A percentile compares a stretch with the other conserved stretches of the same genome.
Evolutionary conservation across 139 green algal species (phyloP).

Genomic region (Picochlorum sp.): DNA sequence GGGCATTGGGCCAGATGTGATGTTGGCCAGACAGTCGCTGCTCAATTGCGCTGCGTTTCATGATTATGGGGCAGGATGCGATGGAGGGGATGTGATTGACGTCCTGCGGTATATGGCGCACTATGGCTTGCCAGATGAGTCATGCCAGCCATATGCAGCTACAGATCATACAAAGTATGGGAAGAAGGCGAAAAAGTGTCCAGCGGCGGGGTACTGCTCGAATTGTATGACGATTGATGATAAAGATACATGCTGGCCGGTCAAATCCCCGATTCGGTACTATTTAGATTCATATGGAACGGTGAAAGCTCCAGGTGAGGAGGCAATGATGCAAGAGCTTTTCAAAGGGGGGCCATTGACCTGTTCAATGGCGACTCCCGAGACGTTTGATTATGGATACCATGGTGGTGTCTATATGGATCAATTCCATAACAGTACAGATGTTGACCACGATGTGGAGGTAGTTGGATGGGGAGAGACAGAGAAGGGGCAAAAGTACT

Average conservation of each 20-base stretch:
- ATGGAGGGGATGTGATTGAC: slow-evolving; percentile 50
- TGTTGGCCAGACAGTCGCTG: slow-evolving; percentile 45
- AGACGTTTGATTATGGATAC: slow-evolving; percentile 46
- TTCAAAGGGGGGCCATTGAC: slow-evolving; percentile 31
- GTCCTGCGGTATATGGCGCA: slow-evolving; percentile 46
- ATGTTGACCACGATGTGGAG: slow-evolving; percentile 49
- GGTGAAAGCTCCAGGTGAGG: slow-evolving; percentile 13
- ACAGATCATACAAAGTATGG: slow-evolving; percentile 44
- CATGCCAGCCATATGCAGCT: slow-evolving; percentile 33
- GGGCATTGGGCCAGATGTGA: slow-evolving; percentile 38
- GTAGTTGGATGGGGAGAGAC: slow-evolving; percentile 46
- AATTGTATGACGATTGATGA: slow-evolving; percentile 49
- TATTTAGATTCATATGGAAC: slow-evolving; percentile 29
- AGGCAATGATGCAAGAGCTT: slow-evolving; percentile 41
- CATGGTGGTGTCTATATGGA: slow-evolving; percentile 24
- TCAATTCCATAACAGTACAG: slow-evolving; percentile 18
- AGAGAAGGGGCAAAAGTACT: slow-evolving; percentile 1
- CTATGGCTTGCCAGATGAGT: slow-evolving; percentile 49
- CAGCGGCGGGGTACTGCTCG: slow-evolving; percentile 30
- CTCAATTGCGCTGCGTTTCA: slow-evolving; percentile 53
- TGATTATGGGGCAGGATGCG: slow-evolving; percentile 35
- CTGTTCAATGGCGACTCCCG: slow-evolving; percentile 39
- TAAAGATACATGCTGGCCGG: slow-evolving; percentile 41
- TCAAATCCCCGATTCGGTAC: slow-evolving; percentile 43
- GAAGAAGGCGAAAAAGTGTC: slow-evolving; percentile 32